phyloP scores from a whole-genome alignment of 768 basidiomycete genomes.

The Cubamyces sp. region DNA sequence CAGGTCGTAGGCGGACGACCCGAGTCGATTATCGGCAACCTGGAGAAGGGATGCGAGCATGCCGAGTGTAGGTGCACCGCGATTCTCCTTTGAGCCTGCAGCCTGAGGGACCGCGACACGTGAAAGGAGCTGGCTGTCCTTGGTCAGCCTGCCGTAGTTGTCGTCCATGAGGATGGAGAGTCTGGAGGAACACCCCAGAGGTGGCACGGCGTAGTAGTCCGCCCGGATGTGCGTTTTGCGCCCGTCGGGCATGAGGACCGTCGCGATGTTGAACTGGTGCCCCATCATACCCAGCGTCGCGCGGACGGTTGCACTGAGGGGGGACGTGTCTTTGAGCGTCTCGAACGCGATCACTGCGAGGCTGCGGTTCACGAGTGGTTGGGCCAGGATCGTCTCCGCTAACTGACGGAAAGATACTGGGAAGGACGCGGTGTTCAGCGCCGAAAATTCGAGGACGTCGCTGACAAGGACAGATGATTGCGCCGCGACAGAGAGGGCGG shows the following conservation, averaged over 20 bases:
- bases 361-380: background rate
- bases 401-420: background rate
- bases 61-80: slow-evolving; percentile 9
- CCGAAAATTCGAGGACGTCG: slow-evolving; percentile 4
- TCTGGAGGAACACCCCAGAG: slow-evolving; percentile 1
- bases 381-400: background rate
- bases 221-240: background rate
- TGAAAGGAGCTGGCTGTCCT: background rate
- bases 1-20: slow-evolving; percentile 1
- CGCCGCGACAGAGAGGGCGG: background rate
- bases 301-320: background rate
- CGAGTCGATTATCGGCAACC: background rate
- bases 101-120: background rate
- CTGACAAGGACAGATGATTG: slow-evolving; percentile 7
- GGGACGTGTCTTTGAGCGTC: slow-evolving; percentile 7
- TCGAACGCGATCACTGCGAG: slow-evolving; percentile 2
- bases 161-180: slow-evolving; percentile 1
- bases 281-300: slow-evolving; percentile 2
- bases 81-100: background rate
- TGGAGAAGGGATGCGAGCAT: slow-evolving; percentile 7
- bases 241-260: background rate
- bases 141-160: slow-evolving; percentile 8
- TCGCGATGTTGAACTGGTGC: slow-evolving; percentile 12
- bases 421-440: slow-evolving; percentile 2
- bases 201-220: background rate